Evolutionary conservation across 1,284 basidiomycete genomes (phyloP), one percentile per base, ranked within the genome.

Genomic region (Trametes hirsuta): DNA sequence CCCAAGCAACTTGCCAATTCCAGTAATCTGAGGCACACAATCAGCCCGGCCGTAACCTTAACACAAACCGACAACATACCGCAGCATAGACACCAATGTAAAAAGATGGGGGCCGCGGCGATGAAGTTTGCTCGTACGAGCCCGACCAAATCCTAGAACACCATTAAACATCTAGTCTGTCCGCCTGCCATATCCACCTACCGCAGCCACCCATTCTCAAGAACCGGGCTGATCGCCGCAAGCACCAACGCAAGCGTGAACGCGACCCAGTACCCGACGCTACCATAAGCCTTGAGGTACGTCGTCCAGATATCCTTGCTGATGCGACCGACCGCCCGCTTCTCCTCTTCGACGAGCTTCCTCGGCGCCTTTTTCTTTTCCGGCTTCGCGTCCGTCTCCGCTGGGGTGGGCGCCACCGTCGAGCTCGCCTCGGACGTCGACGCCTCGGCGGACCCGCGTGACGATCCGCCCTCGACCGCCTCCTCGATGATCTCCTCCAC

Each of bases 291-390:
- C 53, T 75, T 75, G 69, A 97, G 77, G 72, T 97, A 97, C 0
- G 86, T 84, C 63, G 78, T 73, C 95, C 95, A 98, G 18, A 97
- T 89, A 44, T 87, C 84, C 62, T 80, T 80, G 48, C 84, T 77
- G 56, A 97, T 94, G 41, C 88, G 84, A 0, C 95, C 95, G 22
- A 93, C 87, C 0, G 93, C 95, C 6, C 94, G 84, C 64, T 87
- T 87, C 75, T 97, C 95, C 69, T 97, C 95, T 71, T 97, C 94
- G 36, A 97, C 81, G 21, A 97, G 81, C 75, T 95, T 97, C 50
- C 93, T 80, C 0, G 92, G 90, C 1, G 83, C 72, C 72, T 91
- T 93, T 73, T 84, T 87, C 60, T 72, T 56, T 72, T 62, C 83
- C 5, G 72, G 68, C 64, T 83, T 84, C 21, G 70, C 69, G 9